phyloP scores from a whole-genome alignment of 495 filamentous ascomycete genomes.

The Penicillium manginii region DNA sequence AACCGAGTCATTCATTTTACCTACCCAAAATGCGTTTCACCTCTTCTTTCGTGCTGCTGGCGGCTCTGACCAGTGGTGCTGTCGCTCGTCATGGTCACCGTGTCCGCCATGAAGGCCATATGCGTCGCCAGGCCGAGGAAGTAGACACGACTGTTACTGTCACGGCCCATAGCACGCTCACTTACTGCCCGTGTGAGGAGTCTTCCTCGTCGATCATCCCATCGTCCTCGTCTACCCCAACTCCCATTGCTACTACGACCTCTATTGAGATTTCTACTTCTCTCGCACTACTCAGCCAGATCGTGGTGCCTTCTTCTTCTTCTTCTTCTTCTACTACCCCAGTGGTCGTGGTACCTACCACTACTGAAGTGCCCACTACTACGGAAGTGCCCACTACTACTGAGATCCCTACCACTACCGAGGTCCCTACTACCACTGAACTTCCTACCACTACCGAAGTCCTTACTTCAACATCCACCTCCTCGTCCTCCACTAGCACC shows the following conservation, averaged over 20 bases:
- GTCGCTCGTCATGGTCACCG: constrained; percentile 23
- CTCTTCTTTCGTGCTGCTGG: constrained; percentile 40
- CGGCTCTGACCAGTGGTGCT: constrained; percentile 33
- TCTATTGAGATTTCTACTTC: constrained; percentile 4
- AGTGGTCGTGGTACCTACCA: constrained; percentile 1
- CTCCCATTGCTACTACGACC: constrained; percentile 4
- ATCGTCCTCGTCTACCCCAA: constrained; percentile 1
- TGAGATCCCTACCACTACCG: constrained; percentile 3
- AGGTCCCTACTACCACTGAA: constrained; percentile 4
- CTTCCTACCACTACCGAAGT: background rate
- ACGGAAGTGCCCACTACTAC: constrained; percentile 4
- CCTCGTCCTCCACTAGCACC: constrained; percentile 11
- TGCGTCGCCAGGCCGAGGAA: constrained; percentile 27
- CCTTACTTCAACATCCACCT: background rate
- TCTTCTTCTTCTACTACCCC: constrained; percentile 5
- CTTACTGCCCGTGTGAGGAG: constrained; percentile 15
- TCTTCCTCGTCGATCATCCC: background rate
- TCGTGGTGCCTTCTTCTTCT: constrained; percentile 7
- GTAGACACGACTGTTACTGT: constrained; percentile 16
- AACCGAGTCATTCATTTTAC: background rate
- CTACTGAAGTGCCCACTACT: constrained; percentile 4
- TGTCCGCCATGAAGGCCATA: constrained; percentile 21
- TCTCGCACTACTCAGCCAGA: background rate
- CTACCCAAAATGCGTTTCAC: constrained; percentile 33
- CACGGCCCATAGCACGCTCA: constrained; percentile 17